A percentile compares a stretch with the other conserved stretches of the same genome.
Conservation (phyloP, 1,284 basidiomycete genomes). For the Puccinia triticina region DNA sequence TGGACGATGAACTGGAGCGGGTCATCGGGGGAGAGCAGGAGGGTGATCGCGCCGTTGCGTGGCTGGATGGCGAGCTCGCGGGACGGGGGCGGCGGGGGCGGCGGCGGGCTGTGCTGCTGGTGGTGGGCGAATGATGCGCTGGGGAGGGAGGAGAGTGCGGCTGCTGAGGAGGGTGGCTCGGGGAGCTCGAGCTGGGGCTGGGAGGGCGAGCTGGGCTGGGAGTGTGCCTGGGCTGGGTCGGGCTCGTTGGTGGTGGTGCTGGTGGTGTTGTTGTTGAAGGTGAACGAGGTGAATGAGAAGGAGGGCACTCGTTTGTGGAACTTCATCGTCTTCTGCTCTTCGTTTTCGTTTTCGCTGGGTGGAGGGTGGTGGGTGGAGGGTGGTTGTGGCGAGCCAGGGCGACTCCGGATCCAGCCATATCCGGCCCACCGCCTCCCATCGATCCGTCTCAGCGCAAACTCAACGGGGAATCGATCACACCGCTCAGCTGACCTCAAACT, state of each 20-base stretch:
- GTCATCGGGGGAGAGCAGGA: neutral
- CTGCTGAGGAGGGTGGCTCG: neutral
- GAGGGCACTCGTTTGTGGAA: slow-evolving; percentile 42
- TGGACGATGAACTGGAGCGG: slow-evolving; percentile 6
- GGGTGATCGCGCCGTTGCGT: slow-evolving; percentile 1
- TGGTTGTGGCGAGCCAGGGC: no score
- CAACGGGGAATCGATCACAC: no score
- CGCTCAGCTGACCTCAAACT: no score
- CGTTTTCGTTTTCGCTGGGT: neutral
- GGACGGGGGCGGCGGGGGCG: neutral
- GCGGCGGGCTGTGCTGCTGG: neutral
- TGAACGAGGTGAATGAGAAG: slow-evolving; percentile 42
- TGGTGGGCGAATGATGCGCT: neutral
- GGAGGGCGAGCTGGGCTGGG: slow-evolving; percentile 30
- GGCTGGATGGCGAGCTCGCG: neutral
- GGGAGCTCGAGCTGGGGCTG: neutral
- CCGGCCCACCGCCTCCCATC: no score
- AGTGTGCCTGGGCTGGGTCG: neutral
- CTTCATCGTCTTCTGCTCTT: neutral
- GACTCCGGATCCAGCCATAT: no score
- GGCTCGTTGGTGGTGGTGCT: neutral
- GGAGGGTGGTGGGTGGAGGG: neutral
- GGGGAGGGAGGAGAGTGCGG: neutral
- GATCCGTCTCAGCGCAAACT: no score
- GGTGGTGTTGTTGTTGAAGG: slow-evolving; percentile 5